phyloP scores from a whole-genome alignment of 148 eudicot genomes.

The Rheum nobile region DNA sequence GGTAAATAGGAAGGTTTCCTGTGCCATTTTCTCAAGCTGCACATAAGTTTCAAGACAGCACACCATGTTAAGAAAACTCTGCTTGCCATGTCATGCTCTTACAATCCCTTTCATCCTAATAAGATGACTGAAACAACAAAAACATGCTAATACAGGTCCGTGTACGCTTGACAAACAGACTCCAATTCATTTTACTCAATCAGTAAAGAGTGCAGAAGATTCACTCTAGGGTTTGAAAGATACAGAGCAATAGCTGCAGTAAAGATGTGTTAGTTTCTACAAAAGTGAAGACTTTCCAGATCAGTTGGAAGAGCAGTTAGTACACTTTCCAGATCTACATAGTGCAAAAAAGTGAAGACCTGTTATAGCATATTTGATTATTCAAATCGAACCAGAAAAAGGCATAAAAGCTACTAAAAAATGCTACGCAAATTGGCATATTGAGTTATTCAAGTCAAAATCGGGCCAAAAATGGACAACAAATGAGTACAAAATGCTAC shows the following conservation, averaged over 20 bases:
- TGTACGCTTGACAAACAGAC: neutral
- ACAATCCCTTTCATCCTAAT: neutral
- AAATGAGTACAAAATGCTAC: neutral
- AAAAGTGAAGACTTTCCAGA: neutral
- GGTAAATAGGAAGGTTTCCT: constrained; percentile 17
- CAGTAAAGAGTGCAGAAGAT: neutral
- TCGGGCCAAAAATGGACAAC: neutral
- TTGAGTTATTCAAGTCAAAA: neutral
- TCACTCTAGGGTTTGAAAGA: neutral
- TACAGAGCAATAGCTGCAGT: neutral
- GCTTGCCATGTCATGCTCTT: neutral
- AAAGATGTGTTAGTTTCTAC: neutral
- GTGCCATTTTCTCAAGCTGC: neutral
- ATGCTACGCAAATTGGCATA: neutral
- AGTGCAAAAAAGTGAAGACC: neutral
- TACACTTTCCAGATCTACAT: neutral
- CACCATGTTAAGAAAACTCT: neutral
- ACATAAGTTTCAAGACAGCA: neutral
- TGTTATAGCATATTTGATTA: neutral
- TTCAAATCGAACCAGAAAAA: neutral
- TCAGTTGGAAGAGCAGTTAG: neutral
- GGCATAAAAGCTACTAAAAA: neutral
- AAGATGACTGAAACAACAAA: too few species aligned
- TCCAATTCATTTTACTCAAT: neutral
- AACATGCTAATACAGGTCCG: neutral